These are phyloP conservation scores for Clavulina sp. DNA, from an alignment of 768 basidiomycete species.

Conservation along the genomic window DNA sequence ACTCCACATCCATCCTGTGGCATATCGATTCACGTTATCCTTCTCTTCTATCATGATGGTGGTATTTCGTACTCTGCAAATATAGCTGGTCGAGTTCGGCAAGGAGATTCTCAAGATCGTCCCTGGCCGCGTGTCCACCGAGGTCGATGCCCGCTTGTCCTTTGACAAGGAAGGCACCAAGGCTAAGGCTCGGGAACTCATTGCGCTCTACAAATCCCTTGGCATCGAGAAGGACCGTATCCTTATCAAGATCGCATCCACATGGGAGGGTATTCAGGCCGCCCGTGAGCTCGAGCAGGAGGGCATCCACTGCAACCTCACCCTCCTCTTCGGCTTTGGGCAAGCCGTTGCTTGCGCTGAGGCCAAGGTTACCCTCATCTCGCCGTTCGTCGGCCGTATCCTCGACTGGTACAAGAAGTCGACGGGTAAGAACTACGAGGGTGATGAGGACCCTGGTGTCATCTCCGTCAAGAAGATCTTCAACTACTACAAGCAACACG, in stretches of 20 bases:
- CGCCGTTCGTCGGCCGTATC: slow-evolving; percentile 97
- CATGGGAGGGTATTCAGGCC: slow-evolving; percentile 99
- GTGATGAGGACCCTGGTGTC: slow-evolving; percentile 91
- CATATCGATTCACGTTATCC: too few relatives aligned
- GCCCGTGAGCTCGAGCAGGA: slow-evolving; percentile 88
- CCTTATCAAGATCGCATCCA: slow-evolving; percentile 98
- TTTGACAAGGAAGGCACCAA: slow-evolving; percentile 91
- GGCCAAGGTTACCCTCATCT: slow-evolving; percentile 95
- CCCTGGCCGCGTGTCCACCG: slow-evolving; percentile 96
- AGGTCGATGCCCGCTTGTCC: slow-evolving; percentile 94
- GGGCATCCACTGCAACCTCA: slow-evolving; percentile 98
- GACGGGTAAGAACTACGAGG: slow-evolving; percentile 68
- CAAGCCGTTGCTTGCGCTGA: slow-evolving; percentile 99
- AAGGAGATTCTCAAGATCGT: slow-evolving; percentile 89
- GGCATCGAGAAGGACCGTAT: slow-evolving; percentile 89
- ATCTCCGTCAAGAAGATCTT: slow-evolving; percentile 90
- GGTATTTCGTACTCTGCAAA: too few relatives aligned
- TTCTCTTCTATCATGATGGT: too few relatives aligned
- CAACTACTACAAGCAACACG: slow-evolving; percentile 98
- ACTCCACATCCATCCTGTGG: background rate
- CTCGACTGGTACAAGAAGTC: slow-evolving; percentile 98
- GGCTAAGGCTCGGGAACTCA: slow-evolving; percentile 60
- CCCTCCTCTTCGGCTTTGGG: slow-evolving; percentile 93
- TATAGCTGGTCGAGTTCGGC: slow-evolving; percentile 96
- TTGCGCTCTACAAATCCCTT: slow-evolving; percentile 83